Evolutionary conservation across 2,329 filamentous ascomycete species (phyloP).

Genomic region (Sclerotinia borealis): DNA sequence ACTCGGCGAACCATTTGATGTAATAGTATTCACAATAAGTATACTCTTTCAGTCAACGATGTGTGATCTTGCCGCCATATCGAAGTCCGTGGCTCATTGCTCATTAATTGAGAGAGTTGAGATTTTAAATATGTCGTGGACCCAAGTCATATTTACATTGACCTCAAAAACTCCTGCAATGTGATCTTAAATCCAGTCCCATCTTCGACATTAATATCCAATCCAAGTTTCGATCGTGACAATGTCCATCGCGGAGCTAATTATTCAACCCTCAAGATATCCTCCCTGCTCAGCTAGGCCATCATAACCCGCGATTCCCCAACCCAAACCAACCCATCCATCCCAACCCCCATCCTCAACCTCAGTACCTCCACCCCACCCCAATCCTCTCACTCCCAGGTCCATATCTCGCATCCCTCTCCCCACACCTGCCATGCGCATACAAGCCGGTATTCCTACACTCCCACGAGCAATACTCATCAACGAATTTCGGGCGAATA

Average conservation of each 20-base stretch:
- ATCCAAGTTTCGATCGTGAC: neutral
- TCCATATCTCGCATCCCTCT: conserved; percentile 26
- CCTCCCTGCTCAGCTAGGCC: neutral
- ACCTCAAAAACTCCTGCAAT: neutral
- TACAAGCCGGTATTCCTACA: conserved; percentile 29
- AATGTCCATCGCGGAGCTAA: neutral
- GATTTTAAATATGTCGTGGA: neutral
- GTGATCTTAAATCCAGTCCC: neutral
- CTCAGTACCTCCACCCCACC: conserved; percentile 29
- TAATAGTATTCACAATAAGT: neutral
- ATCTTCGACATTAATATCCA: neutral
- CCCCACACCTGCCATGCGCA: conserved; percentile 24
- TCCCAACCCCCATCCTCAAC: too few species aligned
- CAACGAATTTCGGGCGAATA: conserved; percentile 15
- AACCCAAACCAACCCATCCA: neutral
- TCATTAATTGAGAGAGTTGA: neutral
- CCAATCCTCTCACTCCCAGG: conserved; percentile 28
- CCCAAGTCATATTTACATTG: neutral
- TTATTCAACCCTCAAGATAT: neutral
- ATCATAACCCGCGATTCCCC: neutral
- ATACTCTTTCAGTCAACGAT: neutral
- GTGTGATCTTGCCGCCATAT: neutral
- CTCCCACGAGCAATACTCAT: conserved; percentile 26
- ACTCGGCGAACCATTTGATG: conserved; percentile 42
- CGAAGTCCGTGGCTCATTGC: neutral